Base-by-base conservation (phyloP, 176 grass and related monocot genomes). In the Pontederia crassipes region DNA sequence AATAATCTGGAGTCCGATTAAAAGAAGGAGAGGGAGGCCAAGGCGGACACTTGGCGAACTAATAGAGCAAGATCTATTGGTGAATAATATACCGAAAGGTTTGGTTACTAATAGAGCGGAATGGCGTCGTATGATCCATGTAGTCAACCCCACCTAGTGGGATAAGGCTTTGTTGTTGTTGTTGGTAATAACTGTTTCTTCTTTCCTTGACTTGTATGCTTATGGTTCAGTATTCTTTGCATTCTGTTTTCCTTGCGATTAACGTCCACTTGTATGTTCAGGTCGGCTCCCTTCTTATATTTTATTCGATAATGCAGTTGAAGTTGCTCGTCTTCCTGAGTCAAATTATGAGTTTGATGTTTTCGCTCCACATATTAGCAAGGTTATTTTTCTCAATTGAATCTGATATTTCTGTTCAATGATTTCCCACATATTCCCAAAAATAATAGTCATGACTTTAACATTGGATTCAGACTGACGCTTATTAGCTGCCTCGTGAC, bases 221-320 rank as follows among this genome's bases (percentile, higher is more conserved):
- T 15, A 28, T 40, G 32, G 6, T 32, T 59, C 11, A 4, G 50
- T 68, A 61, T 15, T 28, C 45, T 20, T 47, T 32, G 28, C 46
- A 46, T 11, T 78, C 24, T 26, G 45, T 59, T 57, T 11, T 2
- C 45, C n/a, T 48, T 61, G 18, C 48, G 14, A 24, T 56, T 72
- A 14, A 17, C 4, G 64, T 61, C 17, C 66, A 72, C 5, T 49
- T 58, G 67, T 58, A 72, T 81, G 45, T 59, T 76, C 87, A 98
- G 81, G 81, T 77, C 84, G 88, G 70, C 82, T 98, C 78, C 93
- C 93, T 20, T 81, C 77, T 55, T 98, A 92, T 72, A 88, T 98
- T 80, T 82, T 98, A 71, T 98, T 98, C 81, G 87, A 98, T 52
- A 89, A 92, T 63, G 62, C 24, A 14, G 79, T 65, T 14, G 84